Conservation (phyloP, 768 basidiomycete species). For the Lactarius tabidus region DNA sequence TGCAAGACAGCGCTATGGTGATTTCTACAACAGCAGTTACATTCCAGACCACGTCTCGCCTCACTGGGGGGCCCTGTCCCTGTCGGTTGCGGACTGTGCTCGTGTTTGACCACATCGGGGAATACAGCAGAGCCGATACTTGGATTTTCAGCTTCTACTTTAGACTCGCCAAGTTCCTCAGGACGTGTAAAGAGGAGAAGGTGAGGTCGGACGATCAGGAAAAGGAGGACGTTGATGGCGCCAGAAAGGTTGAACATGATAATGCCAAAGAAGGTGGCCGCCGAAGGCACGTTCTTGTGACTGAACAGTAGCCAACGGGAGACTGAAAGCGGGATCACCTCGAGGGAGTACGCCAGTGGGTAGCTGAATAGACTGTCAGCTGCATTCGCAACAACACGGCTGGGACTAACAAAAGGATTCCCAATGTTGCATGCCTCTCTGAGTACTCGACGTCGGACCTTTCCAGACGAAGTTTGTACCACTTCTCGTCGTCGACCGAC, state of each 20-base stretch:
- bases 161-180: background rate
- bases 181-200: slow-evolving; percentile 32
- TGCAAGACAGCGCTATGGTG: background rate
- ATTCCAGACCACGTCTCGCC: too few relatives aligned
- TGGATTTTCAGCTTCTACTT: background rate
- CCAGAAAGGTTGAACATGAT: slow-evolving; percentile 39
- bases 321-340: slow-evolving; percentile 40
- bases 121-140: background rate
- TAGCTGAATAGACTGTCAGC: slow-evolving; percentile 31
- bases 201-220: slow-evolving; percentile 36
- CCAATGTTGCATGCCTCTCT: slow-evolving; percentile 13
- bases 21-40: too few relatives aligned
- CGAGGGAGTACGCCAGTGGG: slow-evolving; percentile 38
- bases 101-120: background rate
- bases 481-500: slow-evolving; percentile 29
- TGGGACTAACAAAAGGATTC: slow-evolving; percentile 30
- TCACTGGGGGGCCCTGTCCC: too few relatives aligned
- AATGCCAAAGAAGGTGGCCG: slow-evolving; percentile 34
- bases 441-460: slow-evolving; percentile 6
- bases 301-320: slow-evolving; percentile 39
- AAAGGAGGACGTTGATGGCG: slow-evolving; percentile 38
- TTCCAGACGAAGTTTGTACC: slow-evolving; percentile 35
- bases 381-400: background rate
- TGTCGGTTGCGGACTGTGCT: background rate
- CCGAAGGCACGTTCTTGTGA: slow-evolving; percentile 27